Conservation (phyloP, 2,329 filamentous ascomycete genomes). For the Aspergillus intermedius region DNA sequence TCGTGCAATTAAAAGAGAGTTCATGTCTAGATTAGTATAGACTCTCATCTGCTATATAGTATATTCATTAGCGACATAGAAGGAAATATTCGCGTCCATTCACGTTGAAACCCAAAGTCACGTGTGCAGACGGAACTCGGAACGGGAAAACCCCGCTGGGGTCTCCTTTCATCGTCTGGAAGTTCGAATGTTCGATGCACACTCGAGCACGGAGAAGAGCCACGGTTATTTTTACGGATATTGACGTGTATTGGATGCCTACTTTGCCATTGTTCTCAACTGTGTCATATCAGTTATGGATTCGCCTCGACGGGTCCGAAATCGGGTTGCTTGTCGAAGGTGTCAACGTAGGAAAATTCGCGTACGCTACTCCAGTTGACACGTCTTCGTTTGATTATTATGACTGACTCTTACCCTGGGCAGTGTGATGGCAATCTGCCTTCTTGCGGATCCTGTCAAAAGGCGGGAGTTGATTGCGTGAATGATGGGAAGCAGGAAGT, state of each 20-base stretch:
- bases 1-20: neutral
- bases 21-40: neutral
- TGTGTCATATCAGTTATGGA: neutral
- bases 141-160: neutral
- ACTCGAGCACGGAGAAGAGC: neutral
- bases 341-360: conserved; percentile 49
- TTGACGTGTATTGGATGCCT: neutral
- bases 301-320: conserved; percentile 8
- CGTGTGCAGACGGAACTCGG: neutral
- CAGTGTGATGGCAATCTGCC: conserved; percentile 44
- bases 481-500: conserved; percentile 43
- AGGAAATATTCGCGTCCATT: neutral
- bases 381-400: neutral
- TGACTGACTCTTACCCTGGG: conserved; percentile 1
- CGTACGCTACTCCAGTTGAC: conserved; percentile 20
- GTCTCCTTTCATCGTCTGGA: neutral
- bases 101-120: neutral
- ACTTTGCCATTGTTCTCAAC: neutral
- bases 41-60: neutral
- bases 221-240: neutral
- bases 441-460: conserved; percentile 40
- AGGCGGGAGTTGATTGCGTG: conserved; percentile 36
- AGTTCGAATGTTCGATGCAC: neutral
- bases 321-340: conserved; percentile 26
- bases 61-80: neutral